Base-by-base conservation (phyloP, 805 yeast genomes). In the Lachancea fermentati region DNA sequence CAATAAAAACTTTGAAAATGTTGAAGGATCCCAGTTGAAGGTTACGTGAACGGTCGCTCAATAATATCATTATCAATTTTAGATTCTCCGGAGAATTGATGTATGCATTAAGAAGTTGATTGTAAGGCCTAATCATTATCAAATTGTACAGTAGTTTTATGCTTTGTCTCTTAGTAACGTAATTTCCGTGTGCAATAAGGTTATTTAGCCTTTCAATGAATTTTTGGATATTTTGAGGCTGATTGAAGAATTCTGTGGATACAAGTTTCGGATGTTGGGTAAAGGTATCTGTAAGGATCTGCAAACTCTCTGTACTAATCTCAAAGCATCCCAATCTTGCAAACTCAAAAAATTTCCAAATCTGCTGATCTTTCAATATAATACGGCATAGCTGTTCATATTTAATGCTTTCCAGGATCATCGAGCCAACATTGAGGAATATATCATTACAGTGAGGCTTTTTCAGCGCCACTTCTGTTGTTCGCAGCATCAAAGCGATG, bases 1-100 rank as follows among this genome's bases (percentile, higher is more conserved):
- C 97, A n/a, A 88, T 88, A 63, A 93, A 87, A 30, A 89, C 84
- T 65, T 91, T 93, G 68, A 93, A 91, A 29, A 91, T 82, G 49
- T 93, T 89, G 57, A 93, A 93, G 3, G 95, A 88, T 60, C 93
- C 97, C 40, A 78, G 63, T 58, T 89, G 96, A 43, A 93, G 73
- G 60, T 89, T 89, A 56, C 83, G 85, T 47, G 94, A 86, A 63
- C 83, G 85, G 61, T 91, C 97, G 44, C 93, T 81, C 48, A 93
- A 67, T 45, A 88, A 63, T 28, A 82, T 73, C 98, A 93, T 93
- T 19, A 86, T 75, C 41, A 88, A 65, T 60, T 91, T 93, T 54
- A 93, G 67, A 58, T 88, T 88, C 38, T 81, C 87, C 1, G 93
- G 79, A 39, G 81, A 81, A 52, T 79, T 82, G 45, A 88, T 86